Conservation (phyloP, 805 yeast genomes). For the Schwanniomyces yamadae region DNA sequence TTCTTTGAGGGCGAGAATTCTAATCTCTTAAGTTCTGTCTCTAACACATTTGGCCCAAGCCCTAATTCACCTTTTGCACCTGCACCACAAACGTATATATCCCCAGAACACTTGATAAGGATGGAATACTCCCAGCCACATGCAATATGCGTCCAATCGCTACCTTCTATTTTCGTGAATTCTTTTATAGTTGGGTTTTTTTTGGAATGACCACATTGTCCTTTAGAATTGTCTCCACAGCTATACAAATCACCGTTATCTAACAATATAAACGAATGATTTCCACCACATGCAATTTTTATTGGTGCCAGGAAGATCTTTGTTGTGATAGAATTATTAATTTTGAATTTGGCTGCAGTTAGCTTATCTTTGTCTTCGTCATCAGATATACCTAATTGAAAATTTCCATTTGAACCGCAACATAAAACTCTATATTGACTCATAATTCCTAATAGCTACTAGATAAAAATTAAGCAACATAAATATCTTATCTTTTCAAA, state of each 20-base stretch:
- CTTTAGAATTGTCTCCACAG: slow-evolving; percentile 56
- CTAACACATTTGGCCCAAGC: slow-evolving; percentile 19
- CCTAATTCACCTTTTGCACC: slow-evolving; percentile 82
- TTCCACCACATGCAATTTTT: slow-evolving; percentile 76
- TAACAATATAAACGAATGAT: slow-evolving; percentile 68
- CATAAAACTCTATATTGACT: slow-evolving; percentile 33
- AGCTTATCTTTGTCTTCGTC: slow-evolving; percentile 42
- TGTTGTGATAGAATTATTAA: slow-evolving; percentile 10
- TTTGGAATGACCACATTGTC: slow-evolving; percentile 48
- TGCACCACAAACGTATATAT: slow-evolving; percentile 54
- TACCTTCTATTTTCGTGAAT: slow-evolving; percentile 20
- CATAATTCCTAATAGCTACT: slow-evolving; percentile 2
- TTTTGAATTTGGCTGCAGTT: slow-evolving; percentile 13
- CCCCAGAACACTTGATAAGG: slow-evolving; percentile 40
- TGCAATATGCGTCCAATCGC: slow-evolving; percentile 45
- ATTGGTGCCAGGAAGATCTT: slow-evolving; percentile 22
- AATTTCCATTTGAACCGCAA: slow-evolving; percentile 84
- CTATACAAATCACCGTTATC: slow-evolving; percentile 53
- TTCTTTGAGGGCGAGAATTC: slow-evolving; percentile 4
- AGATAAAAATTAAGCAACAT: no score
- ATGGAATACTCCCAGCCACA: slow-evolving; percentile 84
- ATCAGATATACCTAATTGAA: slow-evolving; percentile 66
- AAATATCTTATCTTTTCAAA: no score
- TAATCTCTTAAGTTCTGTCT: slow-evolving; percentile 10
- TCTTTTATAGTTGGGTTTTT: slow-evolving; percentile 3